These are phyloP conservation scores for Nemania bipapillata DNA, from an alignment of 2,329 filamentous ascomycete genomes.

Conservation along the genomic window DNA sequence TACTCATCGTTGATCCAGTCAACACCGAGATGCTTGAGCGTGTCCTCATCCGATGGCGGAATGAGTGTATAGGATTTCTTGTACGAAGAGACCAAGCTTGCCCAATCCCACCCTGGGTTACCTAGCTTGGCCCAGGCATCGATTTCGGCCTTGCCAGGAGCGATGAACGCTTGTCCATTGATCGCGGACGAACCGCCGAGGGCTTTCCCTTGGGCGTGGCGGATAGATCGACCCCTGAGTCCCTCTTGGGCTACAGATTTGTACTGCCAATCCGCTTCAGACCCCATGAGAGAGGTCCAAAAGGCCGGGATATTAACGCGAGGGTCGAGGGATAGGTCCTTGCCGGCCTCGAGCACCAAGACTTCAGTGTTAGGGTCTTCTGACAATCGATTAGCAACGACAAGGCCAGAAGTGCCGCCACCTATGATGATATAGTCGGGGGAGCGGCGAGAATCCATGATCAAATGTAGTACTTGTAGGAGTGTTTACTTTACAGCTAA, in stretches of 20 bases:
- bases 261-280: slow-evolving; percentile 25
- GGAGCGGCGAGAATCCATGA: background rate
- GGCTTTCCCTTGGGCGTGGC: slow-evolving; percentile 34
- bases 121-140: slow-evolving; percentile 43
- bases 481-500: too few species aligned
- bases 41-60: slow-evolving; percentile 32
- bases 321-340: slow-evolving; percentile 6
- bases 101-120: slow-evolving; percentile 44
- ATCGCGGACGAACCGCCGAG: slow-evolving; percentile 44
- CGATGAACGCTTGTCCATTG: slow-evolving; percentile 43
- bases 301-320: slow-evolving; percentile 27
- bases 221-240: slow-evolving; percentile 27
- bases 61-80: slow-evolving; percentile 41
- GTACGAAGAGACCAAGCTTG: slow-evolving; percentile 29
- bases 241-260: background rate
- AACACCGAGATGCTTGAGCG: slow-evolving; percentile 39
- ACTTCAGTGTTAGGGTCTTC: slow-evolving; percentile 6
- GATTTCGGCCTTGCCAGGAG: slow-evolving; percentile 34
- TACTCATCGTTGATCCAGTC: slow-evolving; percentile 41
- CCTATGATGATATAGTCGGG: slow-evolving; percentile 23
- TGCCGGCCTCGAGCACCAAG: slow-evolving; percentile 20
- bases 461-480: background rate
- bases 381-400: slow-evolving; percentile 18
- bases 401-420: slow-evolving; percentile 25
- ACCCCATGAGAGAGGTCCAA: slow-evolving; percentile 4